These are phyloP conservation scores for Arthrinium puccinioides DNA, from an alignment of 2,329 filamentous ascomycete species.

Conservation along the genomic window DNA sequence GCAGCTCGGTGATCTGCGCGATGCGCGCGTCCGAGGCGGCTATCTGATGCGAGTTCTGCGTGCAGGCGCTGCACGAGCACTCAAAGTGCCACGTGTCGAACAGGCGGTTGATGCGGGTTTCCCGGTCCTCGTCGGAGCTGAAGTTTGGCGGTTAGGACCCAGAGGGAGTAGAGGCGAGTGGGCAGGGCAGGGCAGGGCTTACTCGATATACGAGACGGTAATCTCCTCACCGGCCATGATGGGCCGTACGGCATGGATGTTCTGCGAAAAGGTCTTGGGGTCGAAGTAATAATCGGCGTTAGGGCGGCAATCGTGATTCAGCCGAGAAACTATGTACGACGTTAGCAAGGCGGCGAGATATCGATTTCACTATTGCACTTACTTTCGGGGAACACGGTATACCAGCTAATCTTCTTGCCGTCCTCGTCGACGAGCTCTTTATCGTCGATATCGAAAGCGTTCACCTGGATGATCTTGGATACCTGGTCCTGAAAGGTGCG, in stretches of 20 bases:
- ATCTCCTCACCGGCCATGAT: slow-evolving; percentile 35
- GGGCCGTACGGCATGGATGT: slow-evolving; percentile 29
- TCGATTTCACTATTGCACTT: not conserved
- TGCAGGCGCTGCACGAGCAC: slow-evolving; percentile 32
- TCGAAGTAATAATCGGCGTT: slow-evolving; percentile 37
- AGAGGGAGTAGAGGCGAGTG: slow-evolving; percentile 12
- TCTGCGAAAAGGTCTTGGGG: slow-evolving; percentile 27
- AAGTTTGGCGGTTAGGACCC: slow-evolving; percentile 15
- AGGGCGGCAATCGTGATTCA: slow-evolving; percentile 38
- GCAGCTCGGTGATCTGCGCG: slow-evolving; percentile 22
- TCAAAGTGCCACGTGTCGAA: slow-evolving; percentile 30
- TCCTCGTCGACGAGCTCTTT: slow-evolving; percentile 15
- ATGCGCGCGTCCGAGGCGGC: slow-evolving; percentile 30
- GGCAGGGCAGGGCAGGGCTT: slow-evolving; percentile 2
- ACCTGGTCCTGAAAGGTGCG: slow-evolving; percentile 19
- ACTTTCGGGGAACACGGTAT: slow-evolving; percentile 28
- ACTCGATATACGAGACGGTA: slow-evolving; percentile 34
- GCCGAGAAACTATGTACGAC: slow-evolving; percentile 22
- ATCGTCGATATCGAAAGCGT: slow-evolving; percentile 30
- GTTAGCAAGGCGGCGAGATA: not conserved
- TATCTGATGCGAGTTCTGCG: slow-evolving; percentile 14
- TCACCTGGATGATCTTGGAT: slow-evolving; percentile 28
- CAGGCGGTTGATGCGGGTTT: slow-evolving; percentile 21
- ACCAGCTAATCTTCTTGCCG: slow-evolving; percentile 16
- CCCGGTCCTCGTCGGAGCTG: too few relatives aligned